Base-by-base conservation (phyloP, 495 filamentous ascomycete species). In the Aspergillus haitiensis region DNA sequence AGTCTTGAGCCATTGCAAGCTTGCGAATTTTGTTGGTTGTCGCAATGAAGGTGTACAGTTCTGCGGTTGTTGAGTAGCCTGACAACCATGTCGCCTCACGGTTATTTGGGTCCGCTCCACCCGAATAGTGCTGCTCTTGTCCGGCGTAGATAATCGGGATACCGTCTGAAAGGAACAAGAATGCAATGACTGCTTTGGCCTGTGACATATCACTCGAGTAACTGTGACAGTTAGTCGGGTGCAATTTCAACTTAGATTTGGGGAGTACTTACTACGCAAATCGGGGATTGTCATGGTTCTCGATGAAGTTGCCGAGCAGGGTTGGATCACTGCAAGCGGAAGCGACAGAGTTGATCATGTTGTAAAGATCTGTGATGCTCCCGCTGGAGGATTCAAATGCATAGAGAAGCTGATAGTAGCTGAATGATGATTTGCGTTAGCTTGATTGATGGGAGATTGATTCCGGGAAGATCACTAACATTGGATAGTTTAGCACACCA, bases 31-130 rank as follows among this genome's bases (percentile, higher is more conserved):
- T 75, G 71, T 90, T 90, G 13, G 85, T 69, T 6, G 68, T 73
- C 0, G 81, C 70, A 48, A 89, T 84, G 64, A 81, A 83, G 8
- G 68, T 73, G 78, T 91, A 92, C 3, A 92, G 74, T 33, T 55
- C 56, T 49, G 42, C 55, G 6, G 64, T 66, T 11, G 84, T 88
- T 40, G 73, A 67, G 70, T 88, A 92, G 7, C 75, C 75, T 11
- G 83, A 86, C 12, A 84, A 68, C 91, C 91, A 95, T 48, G 86
- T 72, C 7, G 89, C 89, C 65, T 93, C 91, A 39, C 91, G 85
- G 67, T 93, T 90, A 47, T 72, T 67, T 0, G 89, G 89, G 55
- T 86, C 87, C 35, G 60, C 75, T 11, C 78, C 78, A 35, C 90
- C 89, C 10, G 68, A 67, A 68, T 85, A 92, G 56, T 85, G 84